Evolutionary conservation across 179 eudicot species (phyloP).

Genomic region (Monotropa hypopitys): DNA sequence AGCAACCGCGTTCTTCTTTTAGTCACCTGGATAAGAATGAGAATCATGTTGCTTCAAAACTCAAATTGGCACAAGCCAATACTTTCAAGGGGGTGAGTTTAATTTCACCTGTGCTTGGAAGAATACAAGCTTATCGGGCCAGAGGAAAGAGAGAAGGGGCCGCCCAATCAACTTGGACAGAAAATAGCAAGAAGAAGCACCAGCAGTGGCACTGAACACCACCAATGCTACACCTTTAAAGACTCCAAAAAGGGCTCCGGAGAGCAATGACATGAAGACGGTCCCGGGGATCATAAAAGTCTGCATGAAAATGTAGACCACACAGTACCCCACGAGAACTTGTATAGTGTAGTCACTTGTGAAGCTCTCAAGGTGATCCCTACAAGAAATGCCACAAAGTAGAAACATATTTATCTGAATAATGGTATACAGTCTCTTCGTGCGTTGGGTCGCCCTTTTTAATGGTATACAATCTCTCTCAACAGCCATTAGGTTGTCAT

Average conservation of each 20-base stretch:
- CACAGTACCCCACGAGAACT: conserved; percentile 75
- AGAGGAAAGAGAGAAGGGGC: conserved; percentile 59
- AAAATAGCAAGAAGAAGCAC: conserved; percentile 91
- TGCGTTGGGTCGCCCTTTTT: no score
- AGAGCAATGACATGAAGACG: conserved; percentile 89
- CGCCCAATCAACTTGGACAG: conserved; percentile 73
- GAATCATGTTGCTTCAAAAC: conserved; percentile 2
- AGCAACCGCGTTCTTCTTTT: conserved; percentile 65
- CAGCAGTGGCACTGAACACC: conserved; percentile 74
- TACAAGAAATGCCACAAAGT: conserved; percentile 14
- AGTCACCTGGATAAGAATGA: conserved; percentile 43
- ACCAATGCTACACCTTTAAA: conserved; percentile 71
- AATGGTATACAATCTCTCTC: no score
- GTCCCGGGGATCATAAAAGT: conserved; percentile 99
- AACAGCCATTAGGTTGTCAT: no score
- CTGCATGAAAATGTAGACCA: conserved; percentile 94
- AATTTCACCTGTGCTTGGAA: conserved; percentile 72
- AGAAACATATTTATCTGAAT: neutral
- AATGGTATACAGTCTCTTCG: neutral
- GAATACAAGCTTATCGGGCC: conserved; percentile 72
- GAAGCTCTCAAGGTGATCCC: conserved; percentile 89
- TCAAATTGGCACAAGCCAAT: neutral
- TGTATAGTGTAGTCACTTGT: conserved; percentile 90
- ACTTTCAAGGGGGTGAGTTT: neutral
- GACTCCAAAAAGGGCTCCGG: conserved; percentile 87